Conservation (phyloP, 2,329 filamentous ascomycete genomes). For the Cercospora sp. region DNA sequence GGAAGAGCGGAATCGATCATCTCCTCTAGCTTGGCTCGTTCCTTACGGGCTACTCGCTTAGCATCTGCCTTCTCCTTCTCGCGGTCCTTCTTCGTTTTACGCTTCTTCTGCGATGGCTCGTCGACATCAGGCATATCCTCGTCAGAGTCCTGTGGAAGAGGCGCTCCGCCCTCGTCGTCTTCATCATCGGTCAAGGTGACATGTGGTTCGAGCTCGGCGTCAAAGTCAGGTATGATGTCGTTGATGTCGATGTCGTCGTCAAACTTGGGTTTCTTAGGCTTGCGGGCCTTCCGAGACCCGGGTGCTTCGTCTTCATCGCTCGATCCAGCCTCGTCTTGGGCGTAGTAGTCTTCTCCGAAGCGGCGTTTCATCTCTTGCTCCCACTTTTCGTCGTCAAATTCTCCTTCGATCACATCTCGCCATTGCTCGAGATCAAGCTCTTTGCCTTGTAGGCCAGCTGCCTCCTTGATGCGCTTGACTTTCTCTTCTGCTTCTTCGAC, state of each 20-base stretch:
- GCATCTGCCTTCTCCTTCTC: constrained; percentile 51
- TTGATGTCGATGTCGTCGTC: constrained; percentile 98
- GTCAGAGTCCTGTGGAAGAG: constrained; percentile 29
- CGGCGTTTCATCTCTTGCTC: constrained; percentile 83
- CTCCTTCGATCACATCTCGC: constrained; percentile 78
- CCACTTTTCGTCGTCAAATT: constrained; percentile 88
- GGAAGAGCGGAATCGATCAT: constrained; percentile 81
- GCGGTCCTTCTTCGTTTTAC: constrained; percentile 45
- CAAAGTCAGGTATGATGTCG: constrained; percentile 83
- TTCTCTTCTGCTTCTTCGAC: constrained; percentile 88
- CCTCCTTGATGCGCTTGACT: constrained; percentile 82
- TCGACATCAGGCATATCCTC: constrained; percentile 44
- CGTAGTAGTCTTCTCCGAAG: constrained; percentile 92
- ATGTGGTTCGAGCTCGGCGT: constrained; percentile 57
- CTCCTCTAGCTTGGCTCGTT: constrained; percentile 80
- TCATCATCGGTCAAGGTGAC: constrained; percentile 60
- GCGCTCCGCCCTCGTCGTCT: constrained; percentile 39
- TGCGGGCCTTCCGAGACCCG: constrained; percentile 53
- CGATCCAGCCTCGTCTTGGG: constrained; percentile 56
- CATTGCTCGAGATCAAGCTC: constrained; percentile 73
- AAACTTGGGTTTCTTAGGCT: constrained; percentile 82
- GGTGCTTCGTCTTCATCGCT: constrained; percentile 43
- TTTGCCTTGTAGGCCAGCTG: constrained; percentile 74
- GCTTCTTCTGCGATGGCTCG: constrained; percentile 42
- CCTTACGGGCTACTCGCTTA: constrained; percentile 74